phyloP scores from a whole-genome alignment of 2,329 filamentous ascomycete species.

The Exophiala lecanii-corni region DNA sequence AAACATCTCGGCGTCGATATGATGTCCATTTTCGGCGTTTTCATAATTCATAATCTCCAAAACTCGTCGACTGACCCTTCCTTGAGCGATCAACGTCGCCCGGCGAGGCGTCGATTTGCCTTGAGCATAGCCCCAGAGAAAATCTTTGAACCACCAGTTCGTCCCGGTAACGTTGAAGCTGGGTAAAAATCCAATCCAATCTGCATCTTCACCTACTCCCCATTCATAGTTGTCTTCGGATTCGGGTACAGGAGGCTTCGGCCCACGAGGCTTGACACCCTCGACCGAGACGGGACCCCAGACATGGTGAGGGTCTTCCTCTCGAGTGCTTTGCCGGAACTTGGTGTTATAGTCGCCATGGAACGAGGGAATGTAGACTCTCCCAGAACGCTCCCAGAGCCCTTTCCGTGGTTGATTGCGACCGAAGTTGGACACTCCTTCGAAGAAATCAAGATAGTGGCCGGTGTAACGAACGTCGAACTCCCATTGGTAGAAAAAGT shows the following conservation, averaged over 20 bases:
- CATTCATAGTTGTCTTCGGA: constrained; percentile 67
- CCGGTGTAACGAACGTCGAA: constrained; percentile 75
- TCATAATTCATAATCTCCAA: constrained; percentile 75
- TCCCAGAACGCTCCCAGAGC: constrained; percentile 55
- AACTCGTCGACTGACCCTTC: constrained; percentile 65
- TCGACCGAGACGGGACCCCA: constrained; percentile 64
- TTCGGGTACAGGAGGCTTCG: constrained; percentile 54
- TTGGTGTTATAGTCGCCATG: constrained; percentile 45
- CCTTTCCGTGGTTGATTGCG: constrained; percentile 53
- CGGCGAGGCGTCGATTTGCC: constrained; percentile 61
- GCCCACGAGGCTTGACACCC: constrained; percentile 57
- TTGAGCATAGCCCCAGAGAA: constrained; percentile 37
- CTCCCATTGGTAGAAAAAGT: constrained; percentile 85
- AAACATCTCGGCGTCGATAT: constrained; percentile 77
- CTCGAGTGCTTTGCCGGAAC: constrained; percentile 21
- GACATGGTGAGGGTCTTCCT: constrained; percentile 35
- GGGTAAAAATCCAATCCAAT: constrained; percentile 70
- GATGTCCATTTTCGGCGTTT: constrained; percentile 62
- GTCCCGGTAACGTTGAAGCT: constrained; percentile 71
- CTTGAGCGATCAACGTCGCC: constrained; percentile 73
- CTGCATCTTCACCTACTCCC: constrained; percentile 72
- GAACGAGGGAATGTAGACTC: constrained; percentile 51
- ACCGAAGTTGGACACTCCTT: constrained; percentile 55
- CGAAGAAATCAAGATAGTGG: constrained; percentile 74
- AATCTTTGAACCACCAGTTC: constrained; percentile 54